phyloP scores from a whole-genome alignment of 2,329 filamentous ascomycete genomes.

The Aspergillus ustus region DNA sequence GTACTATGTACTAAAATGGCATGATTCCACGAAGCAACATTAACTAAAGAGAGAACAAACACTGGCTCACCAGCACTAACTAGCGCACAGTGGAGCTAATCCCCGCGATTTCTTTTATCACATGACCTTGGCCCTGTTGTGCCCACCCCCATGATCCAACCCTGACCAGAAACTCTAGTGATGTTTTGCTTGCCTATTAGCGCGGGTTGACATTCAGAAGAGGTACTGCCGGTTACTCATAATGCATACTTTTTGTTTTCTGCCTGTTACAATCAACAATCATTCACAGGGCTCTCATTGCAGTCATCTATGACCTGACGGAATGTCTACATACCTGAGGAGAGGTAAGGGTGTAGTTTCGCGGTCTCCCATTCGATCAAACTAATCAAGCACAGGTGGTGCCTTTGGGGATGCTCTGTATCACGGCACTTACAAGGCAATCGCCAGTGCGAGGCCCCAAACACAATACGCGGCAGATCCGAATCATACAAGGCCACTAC shows the following conservation, averaged over 20 bases:
- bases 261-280: slow-evolving; percentile 20
- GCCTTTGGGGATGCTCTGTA: slow-evolving; percentile 7
- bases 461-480: slow-evolving; percentile 11
- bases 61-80: too few relatives aligned
- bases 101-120: background rate
- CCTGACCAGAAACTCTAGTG: background rate
- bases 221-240: slow-evolving; percentile 5
- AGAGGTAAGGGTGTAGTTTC: background rate
- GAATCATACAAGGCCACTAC: slow-evolving; percentile 28
- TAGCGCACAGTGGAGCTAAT: too few relatives aligned
- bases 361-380: background rate
- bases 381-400: slow-evolving; percentile 6
- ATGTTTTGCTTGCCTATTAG: background rate
- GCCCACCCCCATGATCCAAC: background rate
- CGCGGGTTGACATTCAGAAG: background rate
- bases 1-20: too few relatives aligned
- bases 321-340: slow-evolving; percentile 27
- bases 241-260: slow-evolving; percentile 26
- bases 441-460: background rate
- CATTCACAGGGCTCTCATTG: slow-evolving; percentile 21
- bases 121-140: slow-evolving; percentile 1
- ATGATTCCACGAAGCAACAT: too few relatives aligned
- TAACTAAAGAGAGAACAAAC: too few relatives aligned
- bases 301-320: slow-evolving; percentile 9
- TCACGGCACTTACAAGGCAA: slow-evolving; percentile 2